Evolutionary conservation across 2,329 filamentous ascomycete genomes (phyloP).

Genomic region (Sarocladiaceae sp.): DNA sequence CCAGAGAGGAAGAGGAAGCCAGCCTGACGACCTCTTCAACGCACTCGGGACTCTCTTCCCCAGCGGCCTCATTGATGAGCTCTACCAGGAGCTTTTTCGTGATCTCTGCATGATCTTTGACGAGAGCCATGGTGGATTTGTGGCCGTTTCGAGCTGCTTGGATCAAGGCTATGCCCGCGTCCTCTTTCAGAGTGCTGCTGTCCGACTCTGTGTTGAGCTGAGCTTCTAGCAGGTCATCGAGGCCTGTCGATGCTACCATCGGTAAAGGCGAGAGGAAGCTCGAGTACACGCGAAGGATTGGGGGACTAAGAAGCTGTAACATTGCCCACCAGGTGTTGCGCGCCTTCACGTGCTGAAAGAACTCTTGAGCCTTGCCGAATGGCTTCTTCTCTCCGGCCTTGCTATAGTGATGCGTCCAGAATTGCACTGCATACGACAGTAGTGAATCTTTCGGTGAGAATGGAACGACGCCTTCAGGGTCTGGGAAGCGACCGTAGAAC

Average conservation of each 20-base stretch:
- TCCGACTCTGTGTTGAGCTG: not conserved
- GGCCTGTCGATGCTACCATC: not conserved
- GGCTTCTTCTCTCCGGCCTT: not conserved
- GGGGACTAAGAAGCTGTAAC: not conserved
- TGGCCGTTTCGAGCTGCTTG: not conserved
- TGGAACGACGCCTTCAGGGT: not conserved
- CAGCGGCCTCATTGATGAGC: not conserved
- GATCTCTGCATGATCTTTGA: not conserved
- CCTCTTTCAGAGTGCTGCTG: not conserved
- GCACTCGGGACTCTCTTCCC: not conserved
- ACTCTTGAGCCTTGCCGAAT: not conserved
- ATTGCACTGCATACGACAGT: not conserved
- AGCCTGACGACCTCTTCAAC: not conserved
- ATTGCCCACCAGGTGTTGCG: not conserved
- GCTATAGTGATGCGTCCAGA: constrained; percentile 2
- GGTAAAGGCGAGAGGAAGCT: constrained; percentile 3
- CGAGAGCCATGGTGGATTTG: not conserved
- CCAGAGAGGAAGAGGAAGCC: not conserved
- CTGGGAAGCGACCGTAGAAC: not conserved
- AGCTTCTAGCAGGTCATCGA: not conserved
- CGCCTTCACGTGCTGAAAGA: not conserved
- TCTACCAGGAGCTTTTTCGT: not conserved
- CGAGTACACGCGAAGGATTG: not conserved
- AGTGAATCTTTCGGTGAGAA: not conserved
- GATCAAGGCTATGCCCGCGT: not conserved